These are phyloP conservation scores for Xylariaceae sp. DNA, from an alignment of 2,329 filamentous ascomycete species.

Conservation along the genomic window DNA sequence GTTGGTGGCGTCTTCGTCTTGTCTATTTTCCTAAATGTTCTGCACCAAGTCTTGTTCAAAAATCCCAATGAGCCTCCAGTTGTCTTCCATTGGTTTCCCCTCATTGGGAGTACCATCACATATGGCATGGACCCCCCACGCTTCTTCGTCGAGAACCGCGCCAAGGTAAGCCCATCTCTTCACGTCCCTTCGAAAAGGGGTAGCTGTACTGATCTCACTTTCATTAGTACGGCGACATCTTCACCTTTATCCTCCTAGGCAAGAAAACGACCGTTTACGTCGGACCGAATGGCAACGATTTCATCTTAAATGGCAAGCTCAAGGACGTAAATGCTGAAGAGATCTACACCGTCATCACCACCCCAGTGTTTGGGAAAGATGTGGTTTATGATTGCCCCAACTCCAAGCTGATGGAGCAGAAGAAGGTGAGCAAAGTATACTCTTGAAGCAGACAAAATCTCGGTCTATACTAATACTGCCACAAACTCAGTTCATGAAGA, in stretches of 20 bases:
- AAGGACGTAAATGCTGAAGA: conserved; percentile 89
- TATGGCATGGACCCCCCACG: conserved; percentile 93
- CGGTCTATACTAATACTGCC: too few relatives aligned
- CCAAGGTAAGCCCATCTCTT: conserved; percentile 57
- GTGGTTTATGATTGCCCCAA: conserved; percentile 92
- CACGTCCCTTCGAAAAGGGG: neutral
- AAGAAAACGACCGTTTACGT: conserved; percentile 86
- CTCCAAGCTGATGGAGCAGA: conserved; percentile 91
- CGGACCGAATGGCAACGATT: conserved; percentile 80
- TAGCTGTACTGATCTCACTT: conserved; percentile 12
- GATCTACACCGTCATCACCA: conserved; percentile 75
- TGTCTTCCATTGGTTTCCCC: conserved; percentile 76
- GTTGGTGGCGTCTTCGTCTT: conserved; percentile 44
- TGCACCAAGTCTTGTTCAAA: conserved; percentile 74
- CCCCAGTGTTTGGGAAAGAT: conserved; percentile 72
- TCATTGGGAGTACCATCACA: conserved; percentile 85
- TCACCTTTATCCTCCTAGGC: conserved; percentile 83
- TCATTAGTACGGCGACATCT: conserved; percentile 77
- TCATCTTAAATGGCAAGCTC: conserved; percentile 86
- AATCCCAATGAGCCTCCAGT: conserved; percentile 77
- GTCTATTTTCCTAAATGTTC: conserved; percentile 71
- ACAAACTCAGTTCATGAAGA: conserved; percentile 73
- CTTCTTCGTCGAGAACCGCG: conserved; percentile 74
- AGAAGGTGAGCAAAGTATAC: conserved; percentile 83
- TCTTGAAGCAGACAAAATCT: too few relatives aligned